phyloP scores from a whole-genome alignment of 306 rosid genomes.

The Inga leiocalycina region DNA sequence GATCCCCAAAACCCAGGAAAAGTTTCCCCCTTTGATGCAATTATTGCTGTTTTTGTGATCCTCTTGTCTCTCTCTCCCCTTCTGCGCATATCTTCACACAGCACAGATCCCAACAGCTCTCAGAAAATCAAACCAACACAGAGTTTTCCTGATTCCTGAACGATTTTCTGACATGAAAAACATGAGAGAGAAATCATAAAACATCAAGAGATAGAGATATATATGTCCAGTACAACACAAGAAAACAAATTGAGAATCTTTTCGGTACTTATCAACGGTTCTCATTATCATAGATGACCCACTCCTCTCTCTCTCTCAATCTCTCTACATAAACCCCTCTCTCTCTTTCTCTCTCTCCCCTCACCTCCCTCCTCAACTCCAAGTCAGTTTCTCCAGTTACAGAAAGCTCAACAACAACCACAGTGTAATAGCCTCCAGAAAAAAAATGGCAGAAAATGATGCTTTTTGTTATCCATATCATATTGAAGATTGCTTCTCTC shows the following conservation, averaged over 20 bases:
- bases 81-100: conserved; percentile 43
- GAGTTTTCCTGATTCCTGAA: conserved; percentile 76
- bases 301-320: conserved; percentile 35
- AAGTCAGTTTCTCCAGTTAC: conserved; percentile 24
- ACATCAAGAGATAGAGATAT: conserved; percentile 28
- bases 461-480: conserved; percentile 58
- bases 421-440: background rate
- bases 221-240: conserved; percentile 32
- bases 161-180: conserved; percentile 75
- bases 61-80: conserved; percentile 3
- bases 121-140: conserved; percentile 67
- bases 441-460: conserved; percentile 53
- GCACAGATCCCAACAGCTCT: conserved; percentile 86
- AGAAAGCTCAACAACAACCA: conserved; percentile 7
- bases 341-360: background rate
- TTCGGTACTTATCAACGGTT: conserved; percentile 59
- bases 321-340: conserved; percentile 24
- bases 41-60: conserved; percentile 37
- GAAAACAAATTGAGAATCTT: conserved; percentile 65
- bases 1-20: conserved; percentile 50
- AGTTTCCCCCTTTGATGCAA: conserved; percentile 49
- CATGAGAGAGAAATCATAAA: conserved; percentile 20
- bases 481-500: conserved; percentile 46
- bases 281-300: conserved; percentile 40
- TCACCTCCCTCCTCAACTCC: background rate